Base-by-base conservation (phyloP, 1,284 basidiomycete genomes). In the Marasmius tenuissimus region DNA sequence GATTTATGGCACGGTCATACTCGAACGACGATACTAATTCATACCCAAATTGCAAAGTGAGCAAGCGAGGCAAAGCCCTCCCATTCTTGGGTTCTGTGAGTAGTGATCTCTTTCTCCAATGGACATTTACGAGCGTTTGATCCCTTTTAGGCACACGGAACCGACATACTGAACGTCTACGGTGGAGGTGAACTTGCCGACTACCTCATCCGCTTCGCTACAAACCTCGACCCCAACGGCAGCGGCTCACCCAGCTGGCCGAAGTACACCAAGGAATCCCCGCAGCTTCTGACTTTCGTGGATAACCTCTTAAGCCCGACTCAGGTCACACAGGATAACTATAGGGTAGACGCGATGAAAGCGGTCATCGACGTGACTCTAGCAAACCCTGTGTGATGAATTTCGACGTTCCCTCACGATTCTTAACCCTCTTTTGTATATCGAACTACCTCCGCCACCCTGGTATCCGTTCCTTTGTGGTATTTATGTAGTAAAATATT, bases 141-240 rank as follows among this genome's bases (percentile, higher is more conserved):
- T 48, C 8, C 14, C 42, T n/a, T 60, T 10, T 57, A 71, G 71
- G 62, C 73, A 11, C 82, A 84, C 52, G 72, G 62, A 0, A 71
- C 78, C 5, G 82, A 84, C 60, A 61, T 82, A 9, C 39, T 75
- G 39, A 76, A 80, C 39, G 65, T 74, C 11, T 79, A 77, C 60
- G 67, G 67, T 3, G 74, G 72, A 14, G 72, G 72, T 27, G 80
- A 79, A 33, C 70, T 81, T 68, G 68, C 69, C 6, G 74, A 79
- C 57, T 80, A 76, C 65, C 74, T 76, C 51, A 77, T 80, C 61
- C 75, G 70, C 34, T 84, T 84, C 59, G 74, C 73, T 6, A 67
- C 68, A 47, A 77, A 72, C 12, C 75, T 84, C 42, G 73, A 85
- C 59, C 84, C 84, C 3, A 86, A 85, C 57, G 74, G 77, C 1